These are phyloP conservation scores for Telfairia occidentalis DNA, from an alignment of 331 rosid genomes.

Conservation along the genomic window DNA sequence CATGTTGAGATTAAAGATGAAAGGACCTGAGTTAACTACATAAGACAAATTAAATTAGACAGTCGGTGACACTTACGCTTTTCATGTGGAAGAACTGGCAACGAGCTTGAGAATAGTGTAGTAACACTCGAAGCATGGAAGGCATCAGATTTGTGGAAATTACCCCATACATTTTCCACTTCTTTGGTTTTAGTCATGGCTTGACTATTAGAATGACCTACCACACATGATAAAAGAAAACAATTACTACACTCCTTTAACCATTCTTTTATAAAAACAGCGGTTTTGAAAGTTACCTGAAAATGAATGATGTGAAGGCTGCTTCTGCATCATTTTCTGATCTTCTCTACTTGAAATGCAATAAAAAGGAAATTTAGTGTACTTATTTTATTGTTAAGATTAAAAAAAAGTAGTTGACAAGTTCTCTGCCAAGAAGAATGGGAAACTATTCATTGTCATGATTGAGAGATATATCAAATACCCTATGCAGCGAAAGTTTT, in stretches of 20 bases:
- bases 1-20: conserved; percentile 8
- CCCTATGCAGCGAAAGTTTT: neutral
- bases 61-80: conserved; percentile 39
- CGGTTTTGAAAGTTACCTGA: neutral
- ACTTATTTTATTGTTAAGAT: neutral
- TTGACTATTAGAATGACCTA: conserved; percentile 36
- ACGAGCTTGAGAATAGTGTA: conserved; percentile 73
- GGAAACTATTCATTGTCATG: neutral
- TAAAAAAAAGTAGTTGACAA: neutral
- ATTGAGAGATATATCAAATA: neutral
- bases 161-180: conserved; percentile 48
- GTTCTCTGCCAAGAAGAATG: neutral
- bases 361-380: neutral
- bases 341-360: neutral
- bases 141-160: conserved; percentile 23
- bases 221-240: neutral
- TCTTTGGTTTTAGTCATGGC: conserved; percentile 23
- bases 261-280: neutral
- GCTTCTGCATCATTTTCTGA: conserved; percentile 1
- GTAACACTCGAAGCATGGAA: conserved; percentile 45
- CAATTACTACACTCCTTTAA: neutral
- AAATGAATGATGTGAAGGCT: neutral
- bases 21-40: neutral
- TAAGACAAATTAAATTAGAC: neutral
- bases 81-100: conserved; percentile 69